Evolutionary conservation across 1,284 basidiomycete species (phyloP).

Genomic region (Pascua sp.): DNA sequence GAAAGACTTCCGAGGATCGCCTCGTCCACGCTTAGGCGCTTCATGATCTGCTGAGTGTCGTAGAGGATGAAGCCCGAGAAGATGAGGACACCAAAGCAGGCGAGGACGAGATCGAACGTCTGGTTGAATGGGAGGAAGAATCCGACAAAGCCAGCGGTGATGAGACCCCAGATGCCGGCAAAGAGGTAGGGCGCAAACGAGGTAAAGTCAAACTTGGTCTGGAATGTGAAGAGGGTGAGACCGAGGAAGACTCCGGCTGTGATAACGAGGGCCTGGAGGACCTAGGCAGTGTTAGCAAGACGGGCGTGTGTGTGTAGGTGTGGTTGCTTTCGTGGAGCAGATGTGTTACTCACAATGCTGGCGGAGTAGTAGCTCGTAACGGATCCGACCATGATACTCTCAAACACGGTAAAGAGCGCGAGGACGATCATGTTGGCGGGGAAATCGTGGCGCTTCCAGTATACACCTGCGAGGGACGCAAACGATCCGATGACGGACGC

Average conservation of each 20-base stretch:
- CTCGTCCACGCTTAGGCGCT: constrained; percentile 48
- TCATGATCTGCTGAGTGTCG: constrained; percentile 51
- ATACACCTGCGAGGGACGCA: constrained; percentile 40
- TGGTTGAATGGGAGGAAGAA: constrained; percentile 50
- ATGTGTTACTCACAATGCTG: constrained; percentile 34
- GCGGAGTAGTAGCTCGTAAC: constrained; percentile 46
- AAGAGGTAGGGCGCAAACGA: constrained; percentile 45
- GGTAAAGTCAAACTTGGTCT: constrained; percentile 50
- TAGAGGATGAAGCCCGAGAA: constrained; percentile 49
- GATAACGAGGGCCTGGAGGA: constrained; percentile 56
- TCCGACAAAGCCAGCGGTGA: constrained; percentile 41
- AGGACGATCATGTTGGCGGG: constrained; percentile 55
- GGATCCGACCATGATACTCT: constrained; percentile 52
- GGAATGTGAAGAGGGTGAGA: constrained; percentile 55
- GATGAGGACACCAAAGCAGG: constrained; percentile 43
- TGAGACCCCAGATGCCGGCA: constrained; percentile 45
- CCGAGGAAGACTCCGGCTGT: constrained; percentile 56
- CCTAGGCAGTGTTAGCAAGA: constrained; percentile 26
- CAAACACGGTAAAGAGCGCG: constrained; percentile 53
- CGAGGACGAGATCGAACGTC: constrained; percentile 45
- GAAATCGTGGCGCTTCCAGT: constrained; percentile 49
- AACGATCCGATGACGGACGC: constrained; percentile 46
- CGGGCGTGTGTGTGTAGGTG: too few species aligned
- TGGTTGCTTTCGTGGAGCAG: not conserved
- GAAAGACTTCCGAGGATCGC: constrained; percentile 28